Evolutionary conservation across 2,329 filamentous ascomycete genomes (phyloP).

Genomic region (Exophiala spinifera): DNA sequence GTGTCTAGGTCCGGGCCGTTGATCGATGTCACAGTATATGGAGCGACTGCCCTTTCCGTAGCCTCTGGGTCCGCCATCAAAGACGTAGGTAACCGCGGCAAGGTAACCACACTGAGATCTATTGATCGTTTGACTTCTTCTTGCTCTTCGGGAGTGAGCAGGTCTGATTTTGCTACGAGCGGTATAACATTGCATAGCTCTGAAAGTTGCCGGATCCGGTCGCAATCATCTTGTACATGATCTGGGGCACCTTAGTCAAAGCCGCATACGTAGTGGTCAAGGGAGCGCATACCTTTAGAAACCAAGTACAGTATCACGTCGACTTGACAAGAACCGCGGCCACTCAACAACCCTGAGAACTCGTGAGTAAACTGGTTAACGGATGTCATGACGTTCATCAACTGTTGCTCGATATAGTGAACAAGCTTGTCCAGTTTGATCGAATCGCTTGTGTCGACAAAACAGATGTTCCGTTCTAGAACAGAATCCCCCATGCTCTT

Average conservation of each 20-base stretch:
- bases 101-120: constrained; percentile 7
- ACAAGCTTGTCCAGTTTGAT: constrained; percentile 55
- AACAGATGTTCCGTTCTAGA: constrained; percentile 87
- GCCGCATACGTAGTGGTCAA: not conserved
- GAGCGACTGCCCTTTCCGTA: constrained; percentile 33
- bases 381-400: constrained; percentile 62
- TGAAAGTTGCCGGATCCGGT: constrained; percentile 68
- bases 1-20: constrained; percentile 69
- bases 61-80: not conserved
- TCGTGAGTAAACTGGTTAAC: constrained; percentile 67
- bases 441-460: constrained; percentile 73
- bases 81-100: constrained; percentile 22
- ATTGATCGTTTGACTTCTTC: constrained; percentile 59
- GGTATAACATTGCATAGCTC: constrained; percentile 80
- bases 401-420: constrained; percentile 69
- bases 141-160: constrained; percentile 58
- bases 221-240: constrained; percentile 62
- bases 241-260: constrained; percentile 38
- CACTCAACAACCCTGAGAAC: constrained; percentile 71
- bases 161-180: constrained; percentile 73
- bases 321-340: constrained; percentile 77
- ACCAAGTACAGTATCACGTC: constrained; percentile 84
- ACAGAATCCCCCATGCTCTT: constrained; percentile 73
- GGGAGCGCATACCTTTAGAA: constrained; percentile 59
- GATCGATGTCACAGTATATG: constrained; percentile 76